A percentile compares a stretch with the other conserved stretches of the same genome.
phyloP scores from a whole-genome alignment of 2,329 filamentous ascomycete species.

The Beauveria sp. region DNA sequence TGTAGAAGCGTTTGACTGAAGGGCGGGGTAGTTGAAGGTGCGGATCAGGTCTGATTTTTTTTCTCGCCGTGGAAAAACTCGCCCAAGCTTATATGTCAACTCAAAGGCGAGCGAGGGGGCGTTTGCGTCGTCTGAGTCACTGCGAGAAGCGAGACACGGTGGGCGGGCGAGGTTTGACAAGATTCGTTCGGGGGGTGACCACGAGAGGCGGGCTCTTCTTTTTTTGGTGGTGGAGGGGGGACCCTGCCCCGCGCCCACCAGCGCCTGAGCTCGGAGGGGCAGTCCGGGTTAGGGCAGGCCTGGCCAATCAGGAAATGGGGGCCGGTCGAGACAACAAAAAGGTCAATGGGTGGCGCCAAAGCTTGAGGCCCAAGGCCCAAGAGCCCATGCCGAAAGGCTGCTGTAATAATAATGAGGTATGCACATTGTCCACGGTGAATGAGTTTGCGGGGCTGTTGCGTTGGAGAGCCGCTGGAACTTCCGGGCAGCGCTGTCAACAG shows the following conservation, averaged over 20 bases:
- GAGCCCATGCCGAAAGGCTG: not conserved
- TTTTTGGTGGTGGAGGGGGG: constrained; percentile 9
- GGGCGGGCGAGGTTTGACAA: not conserved
- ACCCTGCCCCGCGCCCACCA: constrained; percentile 11
- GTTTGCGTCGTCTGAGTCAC: constrained; percentile 7
- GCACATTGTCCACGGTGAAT: too few species aligned
- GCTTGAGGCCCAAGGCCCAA: not conserved
- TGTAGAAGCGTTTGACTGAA: not conserved
- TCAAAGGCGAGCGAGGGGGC: not conserved
- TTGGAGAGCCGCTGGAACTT: not conserved
- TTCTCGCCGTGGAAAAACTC: not conserved
- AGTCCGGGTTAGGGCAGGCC: not conserved
- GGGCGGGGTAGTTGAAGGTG: constrained; percentile 1
- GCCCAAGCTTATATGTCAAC: not conserved
- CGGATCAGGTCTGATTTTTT: not conserved
- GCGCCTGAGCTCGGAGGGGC: constrained; percentile 8
- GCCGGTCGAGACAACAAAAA: not conserved
- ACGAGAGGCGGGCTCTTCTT: constrained; percentile 5
- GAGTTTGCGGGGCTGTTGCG: not conserved
- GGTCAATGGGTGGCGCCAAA: not conserved
- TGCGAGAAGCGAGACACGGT: constrained; percentile 3
- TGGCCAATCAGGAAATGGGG: constrained; percentile 6
- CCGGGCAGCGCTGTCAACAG: not conserved
- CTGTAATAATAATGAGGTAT: too few species aligned
- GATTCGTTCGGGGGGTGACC: constrained; percentile 4